Percentiles rank a stretch among this genome's conserved stretches.
These are phyloP conservation scores for Rusavskia elegans DNA, from an alignment of 495 filamentous ascomycete genomes.

Conservation along the genomic window DNA sequence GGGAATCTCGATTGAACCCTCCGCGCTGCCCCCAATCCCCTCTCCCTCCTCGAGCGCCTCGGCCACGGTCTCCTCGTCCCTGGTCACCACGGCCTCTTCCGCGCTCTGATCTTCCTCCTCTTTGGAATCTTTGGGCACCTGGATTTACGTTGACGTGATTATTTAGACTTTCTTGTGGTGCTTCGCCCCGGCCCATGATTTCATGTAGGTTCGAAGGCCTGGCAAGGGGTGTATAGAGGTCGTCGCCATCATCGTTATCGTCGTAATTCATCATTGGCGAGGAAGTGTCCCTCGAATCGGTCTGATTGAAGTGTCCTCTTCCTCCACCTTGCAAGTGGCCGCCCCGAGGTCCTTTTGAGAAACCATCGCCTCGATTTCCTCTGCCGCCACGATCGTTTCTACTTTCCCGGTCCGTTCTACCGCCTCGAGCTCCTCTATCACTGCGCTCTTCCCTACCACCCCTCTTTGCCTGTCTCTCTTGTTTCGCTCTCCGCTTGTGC, in stretches of 20 bases:
- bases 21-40: slow-evolving; percentile 29
- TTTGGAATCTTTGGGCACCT: slow-evolving; percentile 22
- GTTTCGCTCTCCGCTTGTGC: slow-evolving; percentile 52
- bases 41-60: slow-evolving; percentile 18
- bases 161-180: slow-evolving; percentile 27
- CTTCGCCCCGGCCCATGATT: slow-evolving; percentile 29
- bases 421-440: slow-evolving; percentile 18
- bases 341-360: background rate
- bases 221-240: slow-evolving; percentile 50
- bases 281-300: background rate
- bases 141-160: slow-evolving; percentile 10
- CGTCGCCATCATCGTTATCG: slow-evolving; percentile 42
- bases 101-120: slow-evolving; percentile 30
- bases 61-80: slow-evolving; percentile 25
- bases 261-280: slow-evolving; percentile 9
- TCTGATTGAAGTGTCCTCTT: background rate
- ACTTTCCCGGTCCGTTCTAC: slow-evolving; percentile 9
- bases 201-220: slow-evolving; percentile 44
- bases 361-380: too few species aligned
- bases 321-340: background rate
- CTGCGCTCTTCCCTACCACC: slow-evolving; percentile 20
- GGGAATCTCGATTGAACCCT: slow-evolving; percentile 19
- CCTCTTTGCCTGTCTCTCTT: slow-evolving; percentile 35
- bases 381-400: too few species aligned
- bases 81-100: slow-evolving; percentile 20